Conservation (phyloP, 345 rosid species). For the Rhodomyrtus tomentosa region DNA sequence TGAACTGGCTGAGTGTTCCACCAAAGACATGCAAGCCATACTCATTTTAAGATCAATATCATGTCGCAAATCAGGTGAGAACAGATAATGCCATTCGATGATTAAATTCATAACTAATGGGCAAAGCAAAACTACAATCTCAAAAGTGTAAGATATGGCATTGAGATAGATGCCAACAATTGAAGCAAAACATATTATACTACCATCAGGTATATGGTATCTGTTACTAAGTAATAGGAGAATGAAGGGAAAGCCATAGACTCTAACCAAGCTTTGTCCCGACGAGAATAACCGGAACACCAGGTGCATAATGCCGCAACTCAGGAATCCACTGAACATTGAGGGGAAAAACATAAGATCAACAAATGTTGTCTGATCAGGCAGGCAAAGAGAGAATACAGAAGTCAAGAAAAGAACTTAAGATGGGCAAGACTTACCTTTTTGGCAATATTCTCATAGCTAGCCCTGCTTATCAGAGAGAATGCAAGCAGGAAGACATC, state of each 20-base stretch:
- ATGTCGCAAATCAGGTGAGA: background rate
- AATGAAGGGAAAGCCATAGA: background rate
- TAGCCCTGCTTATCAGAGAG: constrained; percentile 36
- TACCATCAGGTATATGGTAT: background rate
- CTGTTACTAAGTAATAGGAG: background rate
- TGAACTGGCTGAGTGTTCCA: background rate
- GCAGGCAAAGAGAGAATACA: background rate
- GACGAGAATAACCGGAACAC: constrained; percentile 75
- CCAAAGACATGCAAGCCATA: background rate
- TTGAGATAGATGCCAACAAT: background rate
- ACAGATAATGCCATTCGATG: background rate
- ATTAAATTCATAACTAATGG: background rate
- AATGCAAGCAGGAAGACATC: constrained; percentile 38
- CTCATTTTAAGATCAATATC: background rate
- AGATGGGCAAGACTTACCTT: constrained; percentile 9
- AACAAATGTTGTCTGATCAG: background rate
- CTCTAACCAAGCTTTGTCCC: constrained; percentile 77
- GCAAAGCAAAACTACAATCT: background rate
- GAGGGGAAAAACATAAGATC: background rate
- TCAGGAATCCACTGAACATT: constrained; percentile 34
- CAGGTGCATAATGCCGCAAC: constrained; percentile 40
- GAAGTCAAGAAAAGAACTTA: background rate
- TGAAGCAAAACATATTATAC: background rate
- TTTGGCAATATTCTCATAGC: constrained; percentile 32
- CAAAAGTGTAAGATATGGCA: background rate